phyloP scores from a whole-genome alignment of 768 basidiomycete species.

The Hortiboletus campestris region DNA sequence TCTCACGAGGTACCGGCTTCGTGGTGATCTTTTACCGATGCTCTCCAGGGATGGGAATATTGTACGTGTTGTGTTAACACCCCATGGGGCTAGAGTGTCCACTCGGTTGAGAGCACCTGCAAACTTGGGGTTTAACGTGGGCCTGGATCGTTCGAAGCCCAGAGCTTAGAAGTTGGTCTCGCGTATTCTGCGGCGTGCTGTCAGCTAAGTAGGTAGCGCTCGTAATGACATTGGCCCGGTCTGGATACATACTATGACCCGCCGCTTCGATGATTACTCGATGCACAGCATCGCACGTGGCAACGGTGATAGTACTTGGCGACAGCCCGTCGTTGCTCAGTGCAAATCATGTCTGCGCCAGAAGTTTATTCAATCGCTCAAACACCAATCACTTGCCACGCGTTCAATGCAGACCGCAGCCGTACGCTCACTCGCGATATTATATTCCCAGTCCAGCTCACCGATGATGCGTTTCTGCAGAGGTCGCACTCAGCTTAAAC shows the following conservation, averaged over 20 bases:
- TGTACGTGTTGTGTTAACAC: neutral
- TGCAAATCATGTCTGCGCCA: conserved; percentile 56
- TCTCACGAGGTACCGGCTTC: neutral
- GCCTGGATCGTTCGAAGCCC: too few relatives aligned
- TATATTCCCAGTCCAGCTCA: neutral
- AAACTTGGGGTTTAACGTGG: too few relatives aligned
- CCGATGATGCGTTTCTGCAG: conserved; percentile 41
- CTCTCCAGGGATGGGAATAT: conserved; percentile 4
- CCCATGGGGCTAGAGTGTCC: neutral
- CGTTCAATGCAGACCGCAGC: conserved; percentile 84
- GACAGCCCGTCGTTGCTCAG: neutral
- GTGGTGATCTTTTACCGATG: conserved; percentile 3
- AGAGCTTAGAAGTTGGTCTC: too few relatives aligned
- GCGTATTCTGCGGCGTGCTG: too few relatives aligned
- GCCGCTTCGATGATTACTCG: too few relatives aligned
- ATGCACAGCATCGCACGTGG: conserved; percentile 12
- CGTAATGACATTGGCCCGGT: too few relatives aligned
- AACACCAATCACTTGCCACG: conserved; percentile 82
- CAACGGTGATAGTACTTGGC: neutral
- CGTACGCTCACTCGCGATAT: conserved; percentile 53
- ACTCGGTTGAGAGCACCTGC: too few relatives aligned
- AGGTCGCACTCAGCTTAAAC: conserved; percentile 89
- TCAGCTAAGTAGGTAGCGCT: too few relatives aligned
- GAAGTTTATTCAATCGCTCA: conserved; percentile 79
- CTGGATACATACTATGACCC: too few relatives aligned